phyloP scores from a whole-genome alignment of 352 stramenopile species.

The Phytophthora rubi region DNA sequence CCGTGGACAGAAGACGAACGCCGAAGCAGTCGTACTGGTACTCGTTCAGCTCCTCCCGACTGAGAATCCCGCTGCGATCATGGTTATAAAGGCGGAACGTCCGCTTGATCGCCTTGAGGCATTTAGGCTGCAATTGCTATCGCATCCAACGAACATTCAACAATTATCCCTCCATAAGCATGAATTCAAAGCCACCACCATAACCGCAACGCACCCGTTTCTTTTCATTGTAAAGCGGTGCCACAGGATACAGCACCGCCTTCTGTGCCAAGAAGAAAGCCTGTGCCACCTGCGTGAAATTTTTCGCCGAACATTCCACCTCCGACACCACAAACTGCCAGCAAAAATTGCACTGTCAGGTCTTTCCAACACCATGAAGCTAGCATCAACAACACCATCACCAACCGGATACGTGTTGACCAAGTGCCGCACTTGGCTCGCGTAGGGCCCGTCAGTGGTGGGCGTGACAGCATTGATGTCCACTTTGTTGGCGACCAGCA shows the following conservation, averaged over 20 bases:
- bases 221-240: slow-evolving; percentile 88
- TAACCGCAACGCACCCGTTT: slow-evolving; percentile 56
- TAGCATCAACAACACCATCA: not conserved
- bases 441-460: slow-evolving; percentile 63
- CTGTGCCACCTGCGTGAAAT: slow-evolving; percentile 88
- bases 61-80: slow-evolving; percentile 83
- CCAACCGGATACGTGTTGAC: slow-evolving; percentile 76
- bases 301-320: slow-evolving; percentile 88
- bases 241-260: slow-evolving; percentile 88
- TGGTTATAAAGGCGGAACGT: slow-evolving; percentile 88
- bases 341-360: not conserved
- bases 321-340: slow-evolving; percentile 81
- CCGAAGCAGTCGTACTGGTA: slow-evolving; percentile 91
- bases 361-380: not conserved
- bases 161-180: not conserved
- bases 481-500: slow-evolving; percentile 90
- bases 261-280: slow-evolving; percentile 91
- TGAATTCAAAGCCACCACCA: not conserved
- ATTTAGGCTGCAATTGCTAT: slow-evolving; percentile 82
- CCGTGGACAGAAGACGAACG: slow-evolving; percentile 73
- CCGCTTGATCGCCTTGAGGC: slow-evolving; percentile 86
- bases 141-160: not conserved
- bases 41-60: slow-evolving; percentile 86
- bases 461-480: slow-evolving; percentile 80
- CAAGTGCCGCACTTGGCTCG: slow-evolving; percentile 74